These are phyloP conservation scores for Penicillium thymicola DNA, from an alignment of 2,329 filamentous ascomycete genomes.

Conservation along the genomic window DNA sequence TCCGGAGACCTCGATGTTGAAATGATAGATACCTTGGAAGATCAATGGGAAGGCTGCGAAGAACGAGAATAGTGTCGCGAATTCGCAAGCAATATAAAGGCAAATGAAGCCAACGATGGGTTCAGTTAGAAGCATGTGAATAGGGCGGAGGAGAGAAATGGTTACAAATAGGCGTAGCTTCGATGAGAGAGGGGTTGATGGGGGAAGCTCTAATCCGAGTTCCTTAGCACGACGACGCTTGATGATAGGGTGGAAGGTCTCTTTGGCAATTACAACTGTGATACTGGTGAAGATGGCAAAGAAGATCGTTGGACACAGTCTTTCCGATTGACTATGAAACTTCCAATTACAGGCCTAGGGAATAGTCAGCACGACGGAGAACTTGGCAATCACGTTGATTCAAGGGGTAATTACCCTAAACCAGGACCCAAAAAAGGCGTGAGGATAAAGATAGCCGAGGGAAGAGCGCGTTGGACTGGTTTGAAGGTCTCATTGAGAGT, in stretches of 20 bases:
- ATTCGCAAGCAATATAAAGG: slow-evolving; percentile 72
- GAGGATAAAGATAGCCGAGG: slow-evolving; percentile 20
- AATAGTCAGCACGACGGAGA: neutral
- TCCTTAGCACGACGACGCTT: slow-evolving; percentile 15
- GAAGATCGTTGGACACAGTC: slow-evolving; percentile 20
- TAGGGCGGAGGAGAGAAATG: slow-evolving; percentile 49
- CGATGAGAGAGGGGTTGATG: slow-evolving; percentile 6
- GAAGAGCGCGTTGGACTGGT: slow-evolving; percentile 15
- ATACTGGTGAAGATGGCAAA: slow-evolving; percentile 14
- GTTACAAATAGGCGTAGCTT: slow-evolving; percentile 14
- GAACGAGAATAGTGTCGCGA: slow-evolving; percentile 78
- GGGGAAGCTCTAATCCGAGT: neutral
- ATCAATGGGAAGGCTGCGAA: slow-evolving; percentile 81
- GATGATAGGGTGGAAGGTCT: slow-evolving; percentile 19
- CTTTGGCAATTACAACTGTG: slow-evolving; percentile 5
- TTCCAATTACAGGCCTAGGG: slow-evolving; percentile 24
- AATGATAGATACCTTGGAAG: slow-evolving; percentile 56
- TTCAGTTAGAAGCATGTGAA: slow-evolving; percentile 64
- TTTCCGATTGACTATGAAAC: slow-evolving; percentile 19
- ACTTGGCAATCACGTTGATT: too few species aligned
- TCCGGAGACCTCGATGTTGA: slow-evolving; percentile 64
- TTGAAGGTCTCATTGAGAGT: slow-evolving; percentile 23
- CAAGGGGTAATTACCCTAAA: slow-evolving; percentile 11
- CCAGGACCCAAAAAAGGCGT: slow-evolving; percentile 24
- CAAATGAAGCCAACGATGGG: slow-evolving; percentile 67